Percentiles rank a stretch among this genome's conserved stretches.
phyloP scores from a whole-genome alignment of 192 early-diverging fungal species.

The Entomortierella lignicola region DNA sequence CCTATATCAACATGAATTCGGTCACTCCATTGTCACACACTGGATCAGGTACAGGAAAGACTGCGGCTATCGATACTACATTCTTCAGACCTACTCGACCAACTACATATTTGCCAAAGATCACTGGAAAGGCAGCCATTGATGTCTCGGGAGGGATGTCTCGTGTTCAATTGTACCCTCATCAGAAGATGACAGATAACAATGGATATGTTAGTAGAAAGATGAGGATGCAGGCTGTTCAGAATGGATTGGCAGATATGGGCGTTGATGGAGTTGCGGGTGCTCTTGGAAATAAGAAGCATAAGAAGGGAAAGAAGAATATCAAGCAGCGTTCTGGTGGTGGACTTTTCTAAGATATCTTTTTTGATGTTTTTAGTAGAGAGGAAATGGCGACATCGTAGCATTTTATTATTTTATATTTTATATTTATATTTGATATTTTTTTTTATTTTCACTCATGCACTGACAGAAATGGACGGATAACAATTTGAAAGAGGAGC shows the following conservation, averaged over 20 bases:
- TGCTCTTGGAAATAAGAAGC: conserved; percentile 64
- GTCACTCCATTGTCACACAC: conserved; percentile 55
- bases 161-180: conserved; percentile 72
- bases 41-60: conserved; percentile 56
- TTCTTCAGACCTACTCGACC: conserved; percentile 57
- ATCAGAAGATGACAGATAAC: conserved; percentile 62
- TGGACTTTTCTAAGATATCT: conserved; percentile 56
- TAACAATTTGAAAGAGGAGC: no score
- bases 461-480: no score
- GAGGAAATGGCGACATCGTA: no score
- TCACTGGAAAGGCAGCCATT: conserved; percentile 49
- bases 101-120: conserved; percentile 46
- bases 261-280: conserved; percentile 46
- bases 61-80: conserved; percentile 63
- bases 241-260: conserved; percentile 37
- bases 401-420: no score
- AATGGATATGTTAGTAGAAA: conserved; percentile 55
- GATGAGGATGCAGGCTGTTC: conserved; percentile 41
- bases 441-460: no score
- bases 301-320: conserved; percentile 83
- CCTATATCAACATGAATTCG: conserved; percentile 65
- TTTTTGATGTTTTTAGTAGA: no score
- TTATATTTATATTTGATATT: no score
- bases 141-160: conserved; percentile 53
- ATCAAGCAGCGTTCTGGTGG: conserved; percentile 78